Evolutionary conservation across 1,284 basidiomycete genomes (phyloP), one percentile per base, ranked within the genome.

Genomic region (Prillingera fragicola): DNA sequence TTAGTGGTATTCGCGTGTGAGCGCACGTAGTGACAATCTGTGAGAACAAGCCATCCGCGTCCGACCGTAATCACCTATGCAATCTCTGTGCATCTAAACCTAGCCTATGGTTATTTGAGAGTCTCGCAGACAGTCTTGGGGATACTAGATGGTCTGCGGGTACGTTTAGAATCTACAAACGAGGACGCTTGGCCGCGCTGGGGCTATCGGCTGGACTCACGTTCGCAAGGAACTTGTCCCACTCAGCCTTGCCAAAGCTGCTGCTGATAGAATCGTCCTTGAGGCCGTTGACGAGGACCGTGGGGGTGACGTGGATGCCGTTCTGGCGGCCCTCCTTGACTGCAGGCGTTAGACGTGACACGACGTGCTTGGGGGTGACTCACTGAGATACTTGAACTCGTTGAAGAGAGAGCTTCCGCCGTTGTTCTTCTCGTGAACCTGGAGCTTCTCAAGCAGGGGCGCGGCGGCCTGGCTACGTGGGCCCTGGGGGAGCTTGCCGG

Each of bases 311-410:
- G 59, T 95, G 91, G 41, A 95, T 82, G 5, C 86, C 77, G 56
- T 95, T 95, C 75, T 95, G 91, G 52, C 91, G 77, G 6, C 87
- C 82, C 64, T 85, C 83, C 72, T 94, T 94, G 74, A 90, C 67
- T 71, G 56, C n/a, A n/a, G 28, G 33, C 3, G 26, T 42, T 6
- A 42, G 41, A 39, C 8, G 21, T 24, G 14, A 15, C 8, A 37
- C 26, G n/a, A 28, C 26, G 9, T 28, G n/a, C n/a, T 8, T 28
- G n/a, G 27, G 24, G n/a, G 31, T 28, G 18, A 33, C 43, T 14
- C 19, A 52, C 50, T 23, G 9, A 54, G 43, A 32, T 48, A 54
- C 40, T 49, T 45, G 36, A 25, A 27, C 26, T 24, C 13, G n/a
- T 26, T 41, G 43, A 38, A 45, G 17, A 22, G 73, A 78, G 54